A percentile compares a stretch with the other conserved stretches of the same genome.
Conservation (phyloP, 768 basidiomycete species). For the Boletus huronensis region DNA sequence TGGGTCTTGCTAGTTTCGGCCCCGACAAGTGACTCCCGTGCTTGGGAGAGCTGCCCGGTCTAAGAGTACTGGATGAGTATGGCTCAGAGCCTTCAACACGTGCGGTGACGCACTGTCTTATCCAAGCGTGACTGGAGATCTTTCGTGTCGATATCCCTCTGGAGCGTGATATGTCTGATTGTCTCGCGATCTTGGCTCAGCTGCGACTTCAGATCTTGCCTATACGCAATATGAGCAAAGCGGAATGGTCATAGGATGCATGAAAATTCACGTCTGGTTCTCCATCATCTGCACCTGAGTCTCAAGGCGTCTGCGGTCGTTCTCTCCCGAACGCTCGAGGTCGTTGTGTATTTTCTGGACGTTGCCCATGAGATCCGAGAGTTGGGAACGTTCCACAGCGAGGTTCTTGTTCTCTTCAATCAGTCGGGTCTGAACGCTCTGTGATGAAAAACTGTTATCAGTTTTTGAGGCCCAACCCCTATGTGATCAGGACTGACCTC, state of each 20-base stretch:
- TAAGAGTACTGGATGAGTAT: conserved; percentile 30
- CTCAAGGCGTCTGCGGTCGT: conserved; percentile 79
- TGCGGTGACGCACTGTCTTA: conserved; percentile 49
- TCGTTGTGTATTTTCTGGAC: conserved; percentile 91
- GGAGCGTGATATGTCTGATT: conserved; percentile 67
- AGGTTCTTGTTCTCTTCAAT: conserved; percentile 83
- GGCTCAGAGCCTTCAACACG: background rate
- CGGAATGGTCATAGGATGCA: background rate
- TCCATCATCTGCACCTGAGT: conserved; percentile 76
- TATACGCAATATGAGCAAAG: conserved; percentile 28
- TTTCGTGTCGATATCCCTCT: conserved; percentile 77
- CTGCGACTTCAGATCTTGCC: conserved; percentile 71
- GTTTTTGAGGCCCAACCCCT: background rate
- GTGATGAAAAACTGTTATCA: conserved; percentile 5
- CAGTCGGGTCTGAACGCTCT: conserved; percentile 79
- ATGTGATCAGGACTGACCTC: conserved; percentile 53
- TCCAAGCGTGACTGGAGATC: conserved; percentile 73
- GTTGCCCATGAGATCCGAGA: conserved; percentile 85
- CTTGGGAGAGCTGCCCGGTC: conserved; percentile 61
- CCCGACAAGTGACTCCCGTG: conserved; percentile 64
- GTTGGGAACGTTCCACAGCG: conserved; percentile 74
- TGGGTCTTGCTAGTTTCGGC: conserved; percentile 79
- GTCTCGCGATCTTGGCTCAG: conserved; percentile 72
- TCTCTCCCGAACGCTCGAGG: conserved; percentile 77
- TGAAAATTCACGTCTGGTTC: conserved; percentile 60